These are phyloP conservation scores for Coemansia sp. DNA, from an alignment of 192 early-diverging fungal species.

Conservation along the genomic window DNA sequence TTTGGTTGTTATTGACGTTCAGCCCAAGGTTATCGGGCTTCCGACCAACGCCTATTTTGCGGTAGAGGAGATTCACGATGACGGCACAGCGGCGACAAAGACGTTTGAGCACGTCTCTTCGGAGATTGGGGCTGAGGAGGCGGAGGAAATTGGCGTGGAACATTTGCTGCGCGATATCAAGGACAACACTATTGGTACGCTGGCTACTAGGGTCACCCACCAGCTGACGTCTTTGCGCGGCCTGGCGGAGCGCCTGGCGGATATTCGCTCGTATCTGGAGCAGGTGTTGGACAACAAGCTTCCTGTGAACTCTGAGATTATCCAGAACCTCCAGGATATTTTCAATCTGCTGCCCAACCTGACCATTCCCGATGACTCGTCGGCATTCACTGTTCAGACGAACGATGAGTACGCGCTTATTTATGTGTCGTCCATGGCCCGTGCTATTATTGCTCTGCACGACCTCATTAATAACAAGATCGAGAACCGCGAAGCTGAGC, in stretches of 20 bases:
- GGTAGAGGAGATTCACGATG: constrained; percentile 97
- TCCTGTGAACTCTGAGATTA: constrained; percentile 94
- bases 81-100: constrained; percentile 94
- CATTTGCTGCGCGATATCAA: constrained; percentile 98
- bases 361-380: constrained; percentile 70
- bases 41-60: constrained; percentile 98
- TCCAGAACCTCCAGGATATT: constrained; percentile 98
- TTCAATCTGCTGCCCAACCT: constrained; percentile 97
- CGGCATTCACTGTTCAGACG: constrained; percentile 86
- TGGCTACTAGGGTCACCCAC: constrained; percentile 89
- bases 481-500: constrained; percentile 64
- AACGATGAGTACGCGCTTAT: constrained; percentile 96
- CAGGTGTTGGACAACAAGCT: constrained; percentile 83
- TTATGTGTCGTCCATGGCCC: constrained; percentile 87
- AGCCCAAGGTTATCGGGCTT: constrained; percentile 88
- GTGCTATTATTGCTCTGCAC: constrained; percentile 95
- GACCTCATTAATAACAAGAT: constrained; percentile 98
- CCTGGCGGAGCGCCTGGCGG: constrained; percentile 77
- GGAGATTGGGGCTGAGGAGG: constrained; percentile 96
- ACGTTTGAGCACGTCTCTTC: constrained; percentile 97
- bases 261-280: constrained; percentile 84
- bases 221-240: constrained; percentile 92
- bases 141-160: constrained; percentile 99
- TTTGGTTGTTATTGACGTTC: constrained; percentile 95
- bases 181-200: constrained; percentile 91